Conservation (phyloP, 2,329 filamentous ascomycete genomes). For the Rutstroemia sp. region DNA sequence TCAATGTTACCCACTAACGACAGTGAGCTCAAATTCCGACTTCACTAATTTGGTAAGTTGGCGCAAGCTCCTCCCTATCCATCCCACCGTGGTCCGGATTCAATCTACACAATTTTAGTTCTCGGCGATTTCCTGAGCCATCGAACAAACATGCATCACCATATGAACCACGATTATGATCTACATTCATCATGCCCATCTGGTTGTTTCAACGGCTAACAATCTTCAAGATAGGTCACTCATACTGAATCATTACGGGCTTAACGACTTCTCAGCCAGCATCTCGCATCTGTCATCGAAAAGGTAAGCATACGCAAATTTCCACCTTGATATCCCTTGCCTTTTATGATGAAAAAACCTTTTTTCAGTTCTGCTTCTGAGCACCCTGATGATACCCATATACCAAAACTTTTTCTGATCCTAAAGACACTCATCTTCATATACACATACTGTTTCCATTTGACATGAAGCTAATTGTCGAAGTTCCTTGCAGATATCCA, state of each 20-base stretch:
- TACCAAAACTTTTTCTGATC: conserved; percentile 59
- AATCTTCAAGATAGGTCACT: not conserved
- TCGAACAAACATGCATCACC: conserved; percentile 62
- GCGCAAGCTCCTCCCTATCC: conserved; percentile 13
- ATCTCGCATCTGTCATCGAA: not conserved
- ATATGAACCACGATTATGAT: conserved; percentile 48
- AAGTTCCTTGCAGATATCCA: not conserved
- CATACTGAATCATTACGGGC: not conserved
- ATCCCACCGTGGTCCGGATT: not conserved
- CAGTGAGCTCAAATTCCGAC: not conserved
- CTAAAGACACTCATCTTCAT: conserved; percentile 16
- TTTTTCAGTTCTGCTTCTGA: conserved; percentile 74
- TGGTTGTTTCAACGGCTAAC: conserved; percentile 18
- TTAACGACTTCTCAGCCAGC: not conserved
- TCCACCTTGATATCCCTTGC: not conserved
- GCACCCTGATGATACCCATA: conserved; percentile 55
- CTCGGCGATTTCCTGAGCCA: conserved; percentile 32
- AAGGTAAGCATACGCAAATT: not conserved
- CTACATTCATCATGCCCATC: conserved; percentile 7
- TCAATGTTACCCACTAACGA: not conserved
- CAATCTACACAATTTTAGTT: conserved; percentile 16
- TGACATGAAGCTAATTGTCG: conserved; percentile 3
- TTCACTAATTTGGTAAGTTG: conserved; percentile 12
- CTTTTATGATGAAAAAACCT: conserved; percentile 56
- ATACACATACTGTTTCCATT: not conserved